Percentiles rank a stretch among this genome's conserved stretches.
Evolutionary conservation across 164 flowering plant genomes (phyloP).

Genomic region (Echeveria elegans): DNA sequence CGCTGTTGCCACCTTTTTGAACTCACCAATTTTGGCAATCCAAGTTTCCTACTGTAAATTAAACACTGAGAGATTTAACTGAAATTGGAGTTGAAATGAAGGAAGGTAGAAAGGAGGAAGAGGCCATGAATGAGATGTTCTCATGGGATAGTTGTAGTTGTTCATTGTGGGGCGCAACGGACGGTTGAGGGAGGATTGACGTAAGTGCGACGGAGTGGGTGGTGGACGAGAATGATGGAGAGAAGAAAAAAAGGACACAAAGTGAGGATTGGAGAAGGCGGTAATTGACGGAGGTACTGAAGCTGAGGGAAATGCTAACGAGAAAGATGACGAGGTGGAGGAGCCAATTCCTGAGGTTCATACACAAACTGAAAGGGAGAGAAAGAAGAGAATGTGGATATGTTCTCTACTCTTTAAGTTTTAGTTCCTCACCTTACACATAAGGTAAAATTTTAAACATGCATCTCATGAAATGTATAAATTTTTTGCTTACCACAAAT

Average conservation of each 20-base stretch:
- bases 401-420: slow-evolving; percentile 76
- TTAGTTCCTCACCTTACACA: slow-evolving; percentile 83
- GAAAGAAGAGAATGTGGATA: slow-evolving; percentile 93
- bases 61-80: background rate
- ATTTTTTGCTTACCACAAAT: no score
- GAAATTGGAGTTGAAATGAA: background rate
- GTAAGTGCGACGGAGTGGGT: background rate
- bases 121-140: background rate
- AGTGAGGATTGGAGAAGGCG: background rate
- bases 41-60: slow-evolving; percentile 1
- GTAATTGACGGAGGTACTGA: slow-evolving; percentile 15
- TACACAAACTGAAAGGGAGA: slow-evolving; percentile 83
- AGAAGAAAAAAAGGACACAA: background rate
- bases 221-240: background rate
- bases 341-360: slow-evolving; percentile 61
- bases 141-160: background rate
- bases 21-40: background rate
- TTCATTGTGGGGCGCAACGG: background rate
- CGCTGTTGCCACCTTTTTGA: slow-evolving; percentile 2
- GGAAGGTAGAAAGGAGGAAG: background rate
- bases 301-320: background rate
- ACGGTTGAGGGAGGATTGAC: background rate
- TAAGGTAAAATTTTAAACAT: slow-evolving; percentile 43
- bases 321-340: slow-evolving; percentile 9
- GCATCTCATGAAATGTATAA: no score